A percentile compares a stretch with the other conserved stretches of the same genome.
phyloP scores from a whole-genome alignment of 2,329 filamentous ascomycete species.

The Fusarium dimerum region DNA sequence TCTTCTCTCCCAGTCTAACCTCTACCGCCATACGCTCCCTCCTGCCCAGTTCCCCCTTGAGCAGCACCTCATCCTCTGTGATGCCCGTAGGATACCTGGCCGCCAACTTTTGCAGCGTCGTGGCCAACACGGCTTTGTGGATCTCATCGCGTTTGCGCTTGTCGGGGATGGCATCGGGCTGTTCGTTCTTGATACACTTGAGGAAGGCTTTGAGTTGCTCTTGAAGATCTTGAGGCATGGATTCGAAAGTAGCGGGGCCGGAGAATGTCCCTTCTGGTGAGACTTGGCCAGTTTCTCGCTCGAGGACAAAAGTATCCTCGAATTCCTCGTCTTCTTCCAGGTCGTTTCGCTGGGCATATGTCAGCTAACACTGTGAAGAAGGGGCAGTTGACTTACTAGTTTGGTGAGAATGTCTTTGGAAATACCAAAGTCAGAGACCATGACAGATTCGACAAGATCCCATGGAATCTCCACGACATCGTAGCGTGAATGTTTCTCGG shows the following conservation, averaged over 20 bases:
- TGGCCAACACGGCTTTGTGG: conserved; percentile 41
- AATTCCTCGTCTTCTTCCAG: conserved; percentile 67
- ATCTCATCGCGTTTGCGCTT: conserved; percentile 53
- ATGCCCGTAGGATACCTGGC: conserved; percentile 45
- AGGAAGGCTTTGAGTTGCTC: conserved; percentile 53
- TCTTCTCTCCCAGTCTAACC: conserved; percentile 73
- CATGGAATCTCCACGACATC: conserved; percentile 81
- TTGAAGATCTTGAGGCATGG: conserved; percentile 52
- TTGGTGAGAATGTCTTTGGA: conserved; percentile 41
- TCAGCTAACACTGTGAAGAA: conserved; percentile 22
- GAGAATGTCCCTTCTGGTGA: conserved; percentile 49
- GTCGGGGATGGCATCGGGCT: conserved; percentile 44
- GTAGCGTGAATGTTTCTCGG: conserved; percentile 71
- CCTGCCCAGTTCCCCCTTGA: conserved; percentile 31
- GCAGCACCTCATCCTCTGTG: conserved; percentile 42
- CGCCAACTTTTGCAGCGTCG: conserved; percentile 39
- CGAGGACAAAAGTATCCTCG: conserved; percentile 74
- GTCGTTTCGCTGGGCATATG: conserved; percentile 35
- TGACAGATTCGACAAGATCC: conserved; percentile 53
- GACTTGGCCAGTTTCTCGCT: conserved; percentile 54
- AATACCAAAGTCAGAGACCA: conserved; percentile 41
- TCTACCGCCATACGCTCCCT: conserved; percentile 61
- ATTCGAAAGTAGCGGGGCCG: conserved; percentile 38
- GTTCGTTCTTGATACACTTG: conserved; percentile 49
- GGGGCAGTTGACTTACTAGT: conserved; percentile 37